Evolutionary conservation across 352 stramenopile species (phyloP).

Genomic region (Phytophthora citrophthora): DNA sequence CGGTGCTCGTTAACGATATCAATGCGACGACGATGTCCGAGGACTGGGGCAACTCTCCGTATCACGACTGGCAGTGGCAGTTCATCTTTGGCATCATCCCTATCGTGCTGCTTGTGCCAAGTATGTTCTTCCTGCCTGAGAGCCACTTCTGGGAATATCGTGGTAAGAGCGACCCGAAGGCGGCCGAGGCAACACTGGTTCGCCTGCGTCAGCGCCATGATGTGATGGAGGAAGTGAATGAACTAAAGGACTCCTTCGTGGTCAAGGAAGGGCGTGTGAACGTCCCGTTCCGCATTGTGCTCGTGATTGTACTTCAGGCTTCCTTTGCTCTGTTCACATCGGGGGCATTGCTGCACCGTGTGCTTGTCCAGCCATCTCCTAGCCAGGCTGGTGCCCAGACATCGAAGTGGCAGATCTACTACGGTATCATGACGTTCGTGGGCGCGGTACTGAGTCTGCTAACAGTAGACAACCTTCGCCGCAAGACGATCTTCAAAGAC

Average conservation of each 20-base stretch:
- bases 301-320: constrained; percentile 69
- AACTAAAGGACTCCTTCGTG: constrained; percentile 72
- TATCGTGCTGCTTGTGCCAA: constrained; percentile 62
- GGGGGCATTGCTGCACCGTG: constrained; percentile 66
- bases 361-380: constrained; percentile 59
- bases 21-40: constrained; percentile 73
- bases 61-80: constrained; percentile 82
- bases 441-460: constrained; percentile 73
- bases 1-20: constrained; percentile 70
- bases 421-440: constrained; percentile 76
- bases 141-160: constrained; percentile 84
- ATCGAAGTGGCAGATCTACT: constrained; percentile 83
- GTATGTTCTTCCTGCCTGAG: constrained; percentile 73
- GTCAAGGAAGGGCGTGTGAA: constrained; percentile 71
- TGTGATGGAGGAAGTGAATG: constrained; percentile 75
- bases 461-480: constrained; percentile 84
- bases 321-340: constrained; percentile 79
- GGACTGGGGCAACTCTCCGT: constrained; percentile 70
- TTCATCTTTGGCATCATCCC: constrained; percentile 82
- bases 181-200: constrained; percentile 65
- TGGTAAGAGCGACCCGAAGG: constrained; percentile 64
- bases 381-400: constrained; percentile 57
- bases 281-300: constrained; percentile 67
- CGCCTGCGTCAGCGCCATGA: constrained; percentile 85
- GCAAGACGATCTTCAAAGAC: constrained; percentile 91